A percentile compares a stretch with the other conserved stretches of the same genome.
Conservation (phyloP, 208 protist species). For the Porcisia deanei region DNA sequence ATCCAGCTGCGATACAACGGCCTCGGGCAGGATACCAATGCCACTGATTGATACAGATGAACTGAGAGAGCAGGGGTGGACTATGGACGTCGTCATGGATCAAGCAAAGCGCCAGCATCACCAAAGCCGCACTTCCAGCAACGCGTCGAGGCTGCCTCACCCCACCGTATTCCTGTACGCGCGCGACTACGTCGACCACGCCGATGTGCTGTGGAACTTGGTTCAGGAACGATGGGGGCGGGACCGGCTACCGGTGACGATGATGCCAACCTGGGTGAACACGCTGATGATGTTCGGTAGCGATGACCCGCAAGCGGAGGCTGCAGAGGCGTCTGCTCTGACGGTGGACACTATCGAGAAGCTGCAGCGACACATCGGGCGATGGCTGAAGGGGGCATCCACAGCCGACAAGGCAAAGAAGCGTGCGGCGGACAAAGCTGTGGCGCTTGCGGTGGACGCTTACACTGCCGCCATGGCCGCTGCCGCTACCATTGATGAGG, state of each 20-base stretch:
- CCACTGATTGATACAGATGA: conserved; percentile 7
- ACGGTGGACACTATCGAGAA: conserved; percentile 9
- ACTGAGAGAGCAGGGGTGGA: conserved; percentile 13
- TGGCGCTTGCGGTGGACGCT: conserved; percentile 5
- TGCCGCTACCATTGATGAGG: conserved; percentile 6
- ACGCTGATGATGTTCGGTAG: neutral
- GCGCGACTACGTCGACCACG: conserved; percentile 27
- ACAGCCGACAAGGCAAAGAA: conserved; percentile 23
- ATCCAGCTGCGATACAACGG: conserved; percentile 3
- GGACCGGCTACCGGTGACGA: conserved; percentile 19
- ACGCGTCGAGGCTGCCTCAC: neutral
- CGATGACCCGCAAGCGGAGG: neutral
- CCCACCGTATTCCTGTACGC: conserved; percentile 34
- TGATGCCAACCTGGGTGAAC: conserved; percentile 25
- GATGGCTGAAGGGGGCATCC: conserved; percentile 20
- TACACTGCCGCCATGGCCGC: neutral
- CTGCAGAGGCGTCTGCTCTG: neutral
- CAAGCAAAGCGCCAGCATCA: neutral
- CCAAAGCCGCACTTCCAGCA: neutral
- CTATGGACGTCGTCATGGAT: neutral
- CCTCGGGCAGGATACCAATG: neutral
- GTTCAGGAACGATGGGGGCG: conserved; percentile 32
- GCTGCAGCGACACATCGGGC: conserved; percentile 16
- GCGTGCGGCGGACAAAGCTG: conserved; percentile 8
- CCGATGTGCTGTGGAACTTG: conserved; percentile 8